These are phyloP conservation scores for Crepidotus variabilis DNA, from an alignment of 768 basidiomycete genomes.

Conservation along the genomic window DNA sequence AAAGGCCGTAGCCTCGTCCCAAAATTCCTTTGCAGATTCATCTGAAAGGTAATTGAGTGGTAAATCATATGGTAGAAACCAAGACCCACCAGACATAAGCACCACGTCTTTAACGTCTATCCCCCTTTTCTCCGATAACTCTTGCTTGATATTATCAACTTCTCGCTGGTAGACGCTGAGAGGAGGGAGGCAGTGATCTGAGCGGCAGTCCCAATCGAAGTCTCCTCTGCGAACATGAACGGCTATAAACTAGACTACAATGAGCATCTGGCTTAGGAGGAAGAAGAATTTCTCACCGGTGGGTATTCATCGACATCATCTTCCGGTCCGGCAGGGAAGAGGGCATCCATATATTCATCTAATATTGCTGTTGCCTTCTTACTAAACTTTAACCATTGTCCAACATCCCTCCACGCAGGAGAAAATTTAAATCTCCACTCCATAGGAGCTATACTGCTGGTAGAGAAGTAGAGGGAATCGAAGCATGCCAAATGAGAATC, in stretches of 20 bases:
- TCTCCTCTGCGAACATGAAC: conserved; percentile 46
- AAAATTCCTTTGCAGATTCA: conserved; percentile 40
- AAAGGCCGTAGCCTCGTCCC: conserved; percentile 29
- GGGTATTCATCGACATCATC: conserved; percentile 14
- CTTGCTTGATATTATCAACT: conserved; percentile 34
- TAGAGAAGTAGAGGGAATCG: conserved; percentile 28
- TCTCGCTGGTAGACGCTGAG: conserved; percentile 31
- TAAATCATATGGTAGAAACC: background rate
- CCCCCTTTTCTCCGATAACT: conserved; percentile 26
- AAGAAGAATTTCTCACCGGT: conserved; percentile 19
- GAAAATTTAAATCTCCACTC: conserved; percentile 34
- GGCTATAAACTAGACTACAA: conserved; percentile 32
- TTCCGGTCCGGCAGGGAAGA: conserved; percentile 23
- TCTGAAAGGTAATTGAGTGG: conserved; percentile 21
- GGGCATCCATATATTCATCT: conserved; percentile 19
- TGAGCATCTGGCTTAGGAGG: background rate
- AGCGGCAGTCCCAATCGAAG: conserved; percentile 29
- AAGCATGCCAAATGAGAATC: conserved; percentile 29
- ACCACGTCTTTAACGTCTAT: conserved; percentile 33
- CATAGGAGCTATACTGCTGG: conserved; percentile 18
- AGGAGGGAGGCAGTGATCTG: conserved; percentile 34
- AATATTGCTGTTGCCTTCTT: conserved; percentile 25
- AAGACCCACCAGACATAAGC: conserved; percentile 37
- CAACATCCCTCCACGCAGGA: conserved; percentile 39
- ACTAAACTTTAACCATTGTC: conserved; percentile 32